Percentiles rank a stretch among this genome's conserved stretches.
Conservation (phyloP, 129 eudicot species). For the carrot (Daucus carota) region DNA sequence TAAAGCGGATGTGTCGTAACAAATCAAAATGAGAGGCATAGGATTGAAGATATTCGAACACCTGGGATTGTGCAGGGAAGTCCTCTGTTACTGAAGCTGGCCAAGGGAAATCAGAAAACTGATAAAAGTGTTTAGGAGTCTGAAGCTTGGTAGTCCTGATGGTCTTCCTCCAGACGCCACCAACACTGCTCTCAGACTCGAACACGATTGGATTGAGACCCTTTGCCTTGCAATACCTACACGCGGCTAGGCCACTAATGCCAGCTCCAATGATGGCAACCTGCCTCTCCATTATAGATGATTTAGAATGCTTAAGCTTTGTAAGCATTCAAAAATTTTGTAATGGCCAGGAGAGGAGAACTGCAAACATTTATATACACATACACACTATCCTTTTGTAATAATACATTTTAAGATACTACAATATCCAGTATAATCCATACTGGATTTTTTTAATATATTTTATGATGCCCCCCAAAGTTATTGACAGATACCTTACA, state of each 20-base stretch:
- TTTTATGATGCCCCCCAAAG: not conserved
- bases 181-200: slow-evolving; percentile 36
- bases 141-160: slow-evolving; percentile 52
- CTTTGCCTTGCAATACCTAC: slow-evolving; percentile 44
- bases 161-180: slow-evolving; percentile 64
- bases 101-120: slow-evolving; percentile 76
- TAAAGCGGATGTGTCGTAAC: slow-evolving; percentile 30
- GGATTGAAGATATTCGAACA: slow-evolving; percentile 40
- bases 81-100: slow-evolving; percentile 32
- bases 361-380: not conserved
- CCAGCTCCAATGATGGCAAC: slow-evolving; percentile 65
- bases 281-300: not conserved
- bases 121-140: slow-evolving; percentile 28
- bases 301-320: not conserved
- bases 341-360: not conserved
- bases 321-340: not conserved
- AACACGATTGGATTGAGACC: slow-evolving; percentile 55
- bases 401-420: not conserved
- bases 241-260: slow-evolving; percentile 56
- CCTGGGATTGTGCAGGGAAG: slow-evolving; percentile 37
- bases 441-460: not conserved
- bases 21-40: slow-evolving; percentile 52
- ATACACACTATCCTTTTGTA: not conserved
- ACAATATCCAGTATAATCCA: not conserved
- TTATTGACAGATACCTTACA: not conserved